Conservation (phyloP, 495 filamentous ascomycete genomes). For the Aspergillus incahuasiensis region DNA sequence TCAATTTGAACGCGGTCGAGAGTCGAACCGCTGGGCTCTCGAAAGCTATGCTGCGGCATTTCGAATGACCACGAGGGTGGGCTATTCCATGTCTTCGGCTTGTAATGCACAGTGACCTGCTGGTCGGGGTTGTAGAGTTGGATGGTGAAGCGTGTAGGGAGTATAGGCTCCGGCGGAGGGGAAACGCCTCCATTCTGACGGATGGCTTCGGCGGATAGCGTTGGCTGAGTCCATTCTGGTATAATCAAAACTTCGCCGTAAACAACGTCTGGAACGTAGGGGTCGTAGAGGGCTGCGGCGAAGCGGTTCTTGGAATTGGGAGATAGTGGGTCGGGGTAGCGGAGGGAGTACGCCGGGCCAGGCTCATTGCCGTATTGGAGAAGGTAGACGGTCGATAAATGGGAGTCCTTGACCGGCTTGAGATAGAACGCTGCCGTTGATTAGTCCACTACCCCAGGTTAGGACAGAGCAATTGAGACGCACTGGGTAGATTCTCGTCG, state of each 20-base stretch:
- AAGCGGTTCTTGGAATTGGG: slow-evolving; percentile 76
- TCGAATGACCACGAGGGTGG: slow-evolving; percentile 85
- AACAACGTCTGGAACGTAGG: slow-evolving; percentile 72
- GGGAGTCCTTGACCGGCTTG: slow-evolving; percentile 44
- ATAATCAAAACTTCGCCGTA: slow-evolving; percentile 82
- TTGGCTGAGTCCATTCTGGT: slow-evolving; percentile 79
- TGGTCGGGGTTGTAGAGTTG: slow-evolving; percentile 96
- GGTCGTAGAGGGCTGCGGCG: slow-evolving; percentile 77
- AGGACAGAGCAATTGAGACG: slow-evolving; percentile 19
- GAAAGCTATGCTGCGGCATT: slow-evolving; percentile 82
- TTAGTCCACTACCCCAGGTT: slow-evolving; percentile 27
- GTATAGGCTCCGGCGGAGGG: slow-evolving; percentile 67
- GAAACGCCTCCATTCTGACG: slow-evolving; percentile 65
- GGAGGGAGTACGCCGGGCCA: slow-evolving; percentile 68
- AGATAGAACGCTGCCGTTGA: slow-evolving; percentile 58
- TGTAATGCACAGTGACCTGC: slow-evolving; percentile 63
- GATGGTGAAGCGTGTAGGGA: slow-evolving; percentile 73
- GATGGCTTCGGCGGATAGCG: slow-evolving; percentile 72
- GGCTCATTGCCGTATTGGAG: slow-evolving; percentile 78
- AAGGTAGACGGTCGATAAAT: slow-evolving; percentile 62
- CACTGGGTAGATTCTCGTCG: slow-evolving; percentile 90
- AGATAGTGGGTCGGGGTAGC: slow-evolving; percentile 64
- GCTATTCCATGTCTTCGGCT: slow-evolving; percentile 70
- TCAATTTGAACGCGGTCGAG: slow-evolving; percentile 73
- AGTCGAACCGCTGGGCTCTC: slow-evolving; percentile 66